Evolutionary conservation across 495 filamentous ascomycete species (phyloP), one percentile per base, ranked within the genome.

Genomic region (Aspergillus olivimuriae): DNA sequence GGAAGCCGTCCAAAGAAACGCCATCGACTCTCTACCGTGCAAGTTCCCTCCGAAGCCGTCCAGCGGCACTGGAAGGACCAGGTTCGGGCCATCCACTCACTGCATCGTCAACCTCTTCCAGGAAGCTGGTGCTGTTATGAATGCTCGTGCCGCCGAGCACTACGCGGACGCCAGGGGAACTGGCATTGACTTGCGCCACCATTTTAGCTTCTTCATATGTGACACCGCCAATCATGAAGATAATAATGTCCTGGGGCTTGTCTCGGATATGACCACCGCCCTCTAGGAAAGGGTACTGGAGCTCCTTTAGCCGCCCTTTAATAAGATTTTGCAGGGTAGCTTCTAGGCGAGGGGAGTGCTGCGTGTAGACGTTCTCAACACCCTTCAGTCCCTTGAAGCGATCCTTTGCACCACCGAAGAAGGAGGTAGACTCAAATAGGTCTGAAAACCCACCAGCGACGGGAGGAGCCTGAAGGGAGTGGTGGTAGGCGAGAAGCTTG

Each of bases 301-400:
- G 74, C 53, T 91, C 86, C 48, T 80, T 81, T 37, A 98, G 65
- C 43, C 86, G 78, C 9, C 91, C 92, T 54, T 94, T 95, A 67
- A 96, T 88, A 12, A 97, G 69, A 51, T 92, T 89, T 56, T 94
- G 88, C 8, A 98, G 67, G 1, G 88, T 95, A 8, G 78, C 76
- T 62, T 95, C 89, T 34, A 98, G 61, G 34, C 87, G 74, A 0
- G 92, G 90, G 2, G 89, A 92, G 63, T 98, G 92, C 62, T 97
- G 94, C 0, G 92, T 98, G 61, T 97, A 98, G 16, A 98, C 92
- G 52, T 98, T 98, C 60, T 98, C 92, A 3, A 97, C 90, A 11
- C 92, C 92, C 57, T 95, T 95, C 14, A 98, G 74, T 2, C 91
- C 94, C 60, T 94, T 94, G 65, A 98, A 90, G 2, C 89, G 82